These are phyloP conservation scores for Besnoitia besnoiti DNA, from an alignment of 169 alveolate species.

Conservation along the genomic window DNA sequence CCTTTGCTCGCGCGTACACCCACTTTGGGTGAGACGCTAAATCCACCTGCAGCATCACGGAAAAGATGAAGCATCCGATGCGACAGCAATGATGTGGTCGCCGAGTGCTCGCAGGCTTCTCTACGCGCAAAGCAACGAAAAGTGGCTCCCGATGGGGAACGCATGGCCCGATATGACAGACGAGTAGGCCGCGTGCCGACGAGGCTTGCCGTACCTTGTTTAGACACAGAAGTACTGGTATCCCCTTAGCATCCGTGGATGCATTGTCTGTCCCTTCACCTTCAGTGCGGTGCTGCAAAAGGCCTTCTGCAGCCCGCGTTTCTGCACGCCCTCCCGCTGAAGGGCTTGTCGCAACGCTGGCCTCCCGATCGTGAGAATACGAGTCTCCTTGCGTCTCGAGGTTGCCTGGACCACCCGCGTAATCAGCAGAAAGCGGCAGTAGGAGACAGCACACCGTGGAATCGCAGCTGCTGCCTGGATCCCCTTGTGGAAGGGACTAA, in stretches of 20 bases:
- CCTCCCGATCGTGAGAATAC: not conserved
- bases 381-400: not conserved
- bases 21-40: conserved; percentile 72
- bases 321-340: not conserved
- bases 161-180: no score
- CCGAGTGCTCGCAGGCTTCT: not conserved
- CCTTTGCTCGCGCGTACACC: conserved; percentile 66
- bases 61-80: not conserved
- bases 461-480: no score
- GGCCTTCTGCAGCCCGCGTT: not conserved
- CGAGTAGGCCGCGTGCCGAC: no score
- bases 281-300: not conserved
- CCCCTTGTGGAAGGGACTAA: no score
- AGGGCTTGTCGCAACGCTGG: not conserved
- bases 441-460: no score
- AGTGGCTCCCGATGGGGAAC: no score
- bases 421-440: no score
- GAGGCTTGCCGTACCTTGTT: conserved; percentile 56
- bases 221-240: conserved; percentile 59
- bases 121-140: not conserved
- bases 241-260: not conserved
- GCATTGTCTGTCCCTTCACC: not conserved
- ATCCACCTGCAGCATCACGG: conserved; percentile 48
- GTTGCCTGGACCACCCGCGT: not conserved
- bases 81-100: not conserved